Evolutionary conservation across 164 flowering plant species (phyloP).

Genomic region (Protea cynaroides): DNA sequence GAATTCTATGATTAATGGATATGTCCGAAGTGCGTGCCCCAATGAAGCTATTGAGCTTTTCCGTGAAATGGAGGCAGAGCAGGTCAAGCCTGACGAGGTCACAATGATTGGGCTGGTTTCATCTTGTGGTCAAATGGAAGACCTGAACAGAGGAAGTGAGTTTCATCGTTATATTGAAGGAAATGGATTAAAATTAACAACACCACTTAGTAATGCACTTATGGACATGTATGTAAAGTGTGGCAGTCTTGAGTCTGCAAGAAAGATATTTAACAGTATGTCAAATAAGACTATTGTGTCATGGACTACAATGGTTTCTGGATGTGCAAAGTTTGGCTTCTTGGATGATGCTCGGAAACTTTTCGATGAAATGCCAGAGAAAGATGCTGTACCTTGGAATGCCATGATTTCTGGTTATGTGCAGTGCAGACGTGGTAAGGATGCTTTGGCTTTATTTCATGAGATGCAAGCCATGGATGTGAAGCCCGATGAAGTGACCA

Average conservation of each 20-base stretch:
- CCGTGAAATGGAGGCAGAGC: constrained; percentile 33
- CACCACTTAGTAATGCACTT: constrained; percentile 46
- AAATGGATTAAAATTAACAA: constrained; percentile 28
- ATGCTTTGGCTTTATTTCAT: constrained; percentile 55
- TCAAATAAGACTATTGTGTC: constrained; percentile 40
- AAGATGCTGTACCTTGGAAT: constrained; percentile 67
- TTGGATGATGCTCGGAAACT: constrained; percentile 38
- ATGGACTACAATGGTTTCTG: constrained; percentile 61
- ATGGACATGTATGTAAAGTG: constrained; percentile 74
- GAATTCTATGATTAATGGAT: constrained; percentile 73
- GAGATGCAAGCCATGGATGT: constrained; percentile 44
- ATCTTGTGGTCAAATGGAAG: constrained; percentile 40
- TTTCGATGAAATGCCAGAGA: constrained; percentile 55
- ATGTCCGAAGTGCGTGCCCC: constrained; percentile 37
- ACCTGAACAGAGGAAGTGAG: constrained; percentile 39
- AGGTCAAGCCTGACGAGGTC: constrained; percentile 51
- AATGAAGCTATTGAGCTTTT: constrained; percentile 36
- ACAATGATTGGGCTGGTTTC: constrained; percentile 64
- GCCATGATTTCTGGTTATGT: constrained; percentile 61
- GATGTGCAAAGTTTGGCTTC: constrained; percentile 41
- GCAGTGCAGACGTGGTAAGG: constrained; percentile 42
- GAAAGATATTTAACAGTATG: constrained; percentile 45
- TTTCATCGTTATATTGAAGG: constrained; percentile 35
- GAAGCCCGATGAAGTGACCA: constrained; percentile 56
- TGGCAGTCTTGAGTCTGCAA: constrained; percentile 44